phyloP scores from a whole-genome alignment of 495 filamentous ascomycete species.

The Trichoderma reesei region DNA sequence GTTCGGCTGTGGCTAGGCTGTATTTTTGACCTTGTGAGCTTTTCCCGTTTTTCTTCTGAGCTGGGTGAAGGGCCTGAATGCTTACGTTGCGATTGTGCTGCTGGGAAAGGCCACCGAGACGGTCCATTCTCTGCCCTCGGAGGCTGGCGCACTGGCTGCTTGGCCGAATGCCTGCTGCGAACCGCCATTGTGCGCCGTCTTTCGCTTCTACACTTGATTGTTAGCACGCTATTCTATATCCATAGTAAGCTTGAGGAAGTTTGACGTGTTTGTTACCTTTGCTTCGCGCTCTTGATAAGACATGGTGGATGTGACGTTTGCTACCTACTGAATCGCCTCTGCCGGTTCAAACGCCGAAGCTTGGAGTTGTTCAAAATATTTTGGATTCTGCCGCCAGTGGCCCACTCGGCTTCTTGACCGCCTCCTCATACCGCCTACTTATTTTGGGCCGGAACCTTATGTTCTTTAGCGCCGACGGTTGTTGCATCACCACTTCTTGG shows the following conservation, averaged over 20 bases:
- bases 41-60: not conserved
- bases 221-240: no score
- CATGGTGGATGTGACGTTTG: constrained; percentile 15
- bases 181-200: constrained; percentile 28
- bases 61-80: not conserved
- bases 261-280: constrained; percentile 25
- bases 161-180: constrained; percentile 22
- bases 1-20: constrained; percentile 46
- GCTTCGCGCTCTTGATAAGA: constrained; percentile 22
- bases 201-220: no score
- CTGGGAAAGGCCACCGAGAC: constrained; percentile 38
- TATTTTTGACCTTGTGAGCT: constrained; percentile 10
- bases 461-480: no score
- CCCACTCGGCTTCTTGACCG: no score
- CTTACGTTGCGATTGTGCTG: constrained; percentile 40
- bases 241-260: not conserved
- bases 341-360: not conserved
- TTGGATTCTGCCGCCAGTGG: not conserved
- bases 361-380: not conserved
- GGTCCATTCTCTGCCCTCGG: constrained; percentile 31
- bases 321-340: not conserved
- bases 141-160: constrained; percentile 27
- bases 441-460: no score
- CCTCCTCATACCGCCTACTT: no score
- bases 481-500: no score